Evolutionary conservation across 768 basidiomycete species (phyloP), one percentile per base, ranked within the genome.

Genomic region (Sistotremastrum suecicum): DNA sequence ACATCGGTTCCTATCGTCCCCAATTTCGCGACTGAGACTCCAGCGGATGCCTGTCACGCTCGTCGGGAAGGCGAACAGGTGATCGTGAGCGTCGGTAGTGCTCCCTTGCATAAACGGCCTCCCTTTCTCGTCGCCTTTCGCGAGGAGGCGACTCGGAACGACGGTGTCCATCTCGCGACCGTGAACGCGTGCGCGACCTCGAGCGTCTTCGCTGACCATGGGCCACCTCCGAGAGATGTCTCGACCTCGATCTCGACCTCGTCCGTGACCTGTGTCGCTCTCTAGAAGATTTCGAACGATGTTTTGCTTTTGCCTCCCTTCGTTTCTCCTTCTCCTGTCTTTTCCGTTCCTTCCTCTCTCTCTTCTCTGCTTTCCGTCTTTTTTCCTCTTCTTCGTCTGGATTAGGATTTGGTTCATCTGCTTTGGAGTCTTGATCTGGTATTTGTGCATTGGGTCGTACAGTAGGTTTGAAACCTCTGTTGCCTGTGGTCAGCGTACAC

Each of bases 301-400:
- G 20, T 20, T 20, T 20, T 20, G 20, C 20, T 20, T 20, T 20
- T 20, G 20, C 20, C 20, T 20, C 57, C 45, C 64, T 65, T 46
- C 64, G 64, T 52, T 66, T 64, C 53, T 76, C 75, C 57, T 75
- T 80, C 48, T 64, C 67, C 4, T 65, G 68, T n/a, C 70, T 66
- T 53, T 71, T 78, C 60, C 74, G 74, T 54, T 75, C 79, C 56
- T 74, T 82, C 46, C 52, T 54, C 45, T 43, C 47, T 9, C 51
- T 39, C 39, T 53, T 56, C 48, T 41, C 50, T 41, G 65, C 70
- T 53, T 72, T 81, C 48, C 63, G 65, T 44, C 66, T 62, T 12
- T 64, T 63, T 48, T 64, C 73, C 55, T 78, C 76, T 50, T 74
- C 70, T 48, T 70, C 75, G 42, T 61, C 65, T 34, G 58, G 54